These are phyloP conservation scores for Cyberlindnera americana DNA, from an alignment of 805 yeast species.

Conservation along the genomic window DNA sequence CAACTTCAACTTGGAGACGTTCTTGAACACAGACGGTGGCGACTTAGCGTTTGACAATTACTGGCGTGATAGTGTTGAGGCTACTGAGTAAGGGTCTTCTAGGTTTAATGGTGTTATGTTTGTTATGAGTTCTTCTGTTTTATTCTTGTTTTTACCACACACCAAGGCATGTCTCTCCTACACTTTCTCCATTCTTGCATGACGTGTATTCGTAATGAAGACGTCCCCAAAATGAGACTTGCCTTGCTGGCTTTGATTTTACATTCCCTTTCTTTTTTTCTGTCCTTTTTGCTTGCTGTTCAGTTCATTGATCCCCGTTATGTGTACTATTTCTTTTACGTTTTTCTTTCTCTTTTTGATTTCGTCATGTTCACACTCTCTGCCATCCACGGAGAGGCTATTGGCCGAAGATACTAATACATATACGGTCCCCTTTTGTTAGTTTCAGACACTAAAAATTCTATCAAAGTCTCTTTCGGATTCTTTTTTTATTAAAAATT, in stretches of 20 bases:
- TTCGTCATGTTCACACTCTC: too few relatives aligned
- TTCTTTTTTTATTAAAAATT: too few relatives aligned
- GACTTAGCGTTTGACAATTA: conserved; percentile 33
- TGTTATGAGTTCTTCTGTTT: background rate
- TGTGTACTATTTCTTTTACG: background rate
- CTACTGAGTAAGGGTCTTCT: conserved; percentile 35
- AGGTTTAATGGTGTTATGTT: conserved; percentile 1
- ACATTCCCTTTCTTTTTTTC: background rate
- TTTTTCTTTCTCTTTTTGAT: background rate
- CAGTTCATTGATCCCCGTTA: background rate
- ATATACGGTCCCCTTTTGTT: background rate
- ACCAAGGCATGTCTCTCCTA: background rate
- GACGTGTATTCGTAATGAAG: too few relatives aligned
- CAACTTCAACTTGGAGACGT: conserved; percentile 42
- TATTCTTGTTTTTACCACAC: background rate
- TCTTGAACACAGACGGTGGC: conserved; percentile 39
- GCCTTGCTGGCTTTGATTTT: background rate
- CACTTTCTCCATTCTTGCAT: conserved; percentile 1
- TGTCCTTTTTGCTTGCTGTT: background rate
- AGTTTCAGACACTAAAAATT: too few relatives aligned
- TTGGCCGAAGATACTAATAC: background rate
- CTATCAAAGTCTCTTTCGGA: too few relatives aligned
- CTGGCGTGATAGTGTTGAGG: conserved; percentile 43
- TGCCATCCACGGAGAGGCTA: too few relatives aligned
- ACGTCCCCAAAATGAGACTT: too few relatives aligned